Conservation (phyloP, 2,329 filamentous ascomycete species). For the Plectosphaerella sp. region DNA sequence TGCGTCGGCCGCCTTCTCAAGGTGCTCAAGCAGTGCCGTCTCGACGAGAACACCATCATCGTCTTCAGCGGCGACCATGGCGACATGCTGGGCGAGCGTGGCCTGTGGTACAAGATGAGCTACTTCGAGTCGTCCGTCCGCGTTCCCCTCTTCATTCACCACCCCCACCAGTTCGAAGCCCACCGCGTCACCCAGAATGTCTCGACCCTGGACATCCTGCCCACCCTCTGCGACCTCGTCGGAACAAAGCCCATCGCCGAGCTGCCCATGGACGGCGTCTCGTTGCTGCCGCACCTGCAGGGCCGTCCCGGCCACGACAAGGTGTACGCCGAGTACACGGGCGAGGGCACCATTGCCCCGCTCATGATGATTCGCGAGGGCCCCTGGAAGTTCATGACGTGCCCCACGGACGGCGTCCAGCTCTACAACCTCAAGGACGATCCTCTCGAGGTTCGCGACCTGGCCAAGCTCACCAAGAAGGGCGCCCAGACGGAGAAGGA, state of each 20-base stretch:
- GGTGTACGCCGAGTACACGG: slow-evolving; percentile 93
- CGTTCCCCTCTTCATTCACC: slow-evolving; percentile 80
- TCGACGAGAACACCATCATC: slow-evolving; percentile 83
- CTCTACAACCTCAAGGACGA: slow-evolving; percentile 76
- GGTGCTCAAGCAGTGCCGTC: slow-evolving; percentile 71
- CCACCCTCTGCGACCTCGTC: slow-evolving; percentile 80
- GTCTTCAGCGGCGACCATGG: slow-evolving; percentile 93
- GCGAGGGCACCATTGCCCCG: slow-evolving; percentile 83
- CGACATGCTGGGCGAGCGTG: slow-evolving; percentile 91
- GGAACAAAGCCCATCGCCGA: slow-evolving; percentile 64
- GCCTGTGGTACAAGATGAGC: slow-evolving; percentile 96
- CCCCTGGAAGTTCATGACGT: slow-evolving; percentile 86
- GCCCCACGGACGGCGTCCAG: slow-evolving; percentile 77
- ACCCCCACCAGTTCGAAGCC: slow-evolving; percentile 70
- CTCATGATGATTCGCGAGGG: slow-evolving; percentile 92
- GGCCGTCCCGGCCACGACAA: slow-evolving; percentile 69
- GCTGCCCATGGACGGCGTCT: slow-evolving; percentile 82
- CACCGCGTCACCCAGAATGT: slow-evolving; percentile 79
- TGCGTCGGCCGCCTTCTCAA: slow-evolving; percentile 80
- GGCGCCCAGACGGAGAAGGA: slow-evolving; percentile 35
- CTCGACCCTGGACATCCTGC: slow-evolving; percentile 84
- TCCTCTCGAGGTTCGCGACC: slow-evolving; percentile 71
- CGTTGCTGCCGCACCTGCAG: slow-evolving; percentile 73
- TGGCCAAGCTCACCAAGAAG: slow-evolving; percentile 46
- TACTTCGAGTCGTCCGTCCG: slow-evolving; percentile 91